A percentile compares a stretch with the other conserved stretches of the same genome.
Conservation (phyloP, 2,329 filamentous ascomycete species). For the Nemania bipapillata region DNA sequence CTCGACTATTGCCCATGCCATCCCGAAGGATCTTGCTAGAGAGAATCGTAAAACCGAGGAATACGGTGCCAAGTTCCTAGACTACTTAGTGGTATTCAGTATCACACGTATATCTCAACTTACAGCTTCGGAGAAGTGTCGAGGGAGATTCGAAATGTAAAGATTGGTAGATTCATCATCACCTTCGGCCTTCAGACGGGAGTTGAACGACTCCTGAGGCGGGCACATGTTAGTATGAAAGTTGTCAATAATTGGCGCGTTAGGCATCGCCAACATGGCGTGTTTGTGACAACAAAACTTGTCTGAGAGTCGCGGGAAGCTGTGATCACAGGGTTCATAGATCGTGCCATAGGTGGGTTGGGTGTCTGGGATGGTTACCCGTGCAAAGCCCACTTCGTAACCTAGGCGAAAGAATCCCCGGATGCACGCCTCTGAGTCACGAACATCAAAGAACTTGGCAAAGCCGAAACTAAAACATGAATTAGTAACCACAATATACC, state of each 20-base stretch:
- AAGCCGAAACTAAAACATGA: slow-evolving; percentile 81
- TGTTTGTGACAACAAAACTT: slow-evolving; percentile 39
- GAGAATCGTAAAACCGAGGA: slow-evolving; percentile 81
- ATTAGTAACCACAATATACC: slow-evolving; percentile 46
- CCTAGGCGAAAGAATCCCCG: slow-evolving; percentile 92
- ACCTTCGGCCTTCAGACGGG: slow-evolving; percentile 93
- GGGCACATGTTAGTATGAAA: slow-evolving; percentile 42
- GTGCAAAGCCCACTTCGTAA: slow-evolving; percentile 97
- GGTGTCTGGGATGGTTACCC: slow-evolving; percentile 65
- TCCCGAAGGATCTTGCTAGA: slow-evolving; percentile 97
- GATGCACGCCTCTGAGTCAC: slow-evolving; percentile 94
- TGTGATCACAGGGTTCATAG: slow-evolving; percentile 30
- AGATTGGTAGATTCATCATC: slow-evolving; percentile 92
- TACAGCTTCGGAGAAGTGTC: slow-evolving; percentile 89
- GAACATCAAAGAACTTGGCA: slow-evolving; percentile 89
- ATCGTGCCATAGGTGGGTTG: slow-evolving; percentile 19
- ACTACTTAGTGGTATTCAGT: slow-evolving; percentile 27
- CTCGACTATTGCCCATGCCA: slow-evolving; percentile 89
- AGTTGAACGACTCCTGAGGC: slow-evolving; percentile 91
- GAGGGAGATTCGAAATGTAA: slow-evolving; percentile 96
- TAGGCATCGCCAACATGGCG: slow-evolving; percentile 34
- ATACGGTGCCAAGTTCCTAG: slow-evolving; percentile 80
- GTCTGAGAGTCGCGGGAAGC: slow-evolving; percentile 17
- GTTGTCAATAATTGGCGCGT: slow-evolving; percentile 24
- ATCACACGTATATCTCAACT: slow-evolving; percentile 50